A percentile compares a stretch with the other conserved stretches of the same genome.
Evolutionary conservation across 1,284 basidiomycete species (phyloP).

Genomic region (Xerocomus nothofagi): DNA sequence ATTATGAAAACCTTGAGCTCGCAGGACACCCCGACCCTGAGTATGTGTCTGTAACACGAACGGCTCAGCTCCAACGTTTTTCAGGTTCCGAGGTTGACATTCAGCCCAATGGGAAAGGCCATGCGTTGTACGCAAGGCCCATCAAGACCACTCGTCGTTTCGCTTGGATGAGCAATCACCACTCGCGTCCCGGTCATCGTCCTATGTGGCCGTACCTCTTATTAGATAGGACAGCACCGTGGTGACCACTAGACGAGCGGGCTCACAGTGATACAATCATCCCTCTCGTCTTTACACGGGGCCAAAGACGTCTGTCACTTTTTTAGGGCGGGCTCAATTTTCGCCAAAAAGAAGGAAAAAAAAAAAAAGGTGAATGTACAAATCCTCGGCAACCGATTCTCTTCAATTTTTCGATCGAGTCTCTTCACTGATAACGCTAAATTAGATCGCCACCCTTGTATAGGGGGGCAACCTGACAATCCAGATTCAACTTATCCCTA

Average conservation of each 20-base stretch:
- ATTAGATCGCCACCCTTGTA: not conserved
- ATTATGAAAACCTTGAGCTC: conserved; percentile 18
- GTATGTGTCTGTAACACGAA: conserved; percentile 9
- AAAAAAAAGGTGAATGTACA: not conserved
- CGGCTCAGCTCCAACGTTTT: not conserved
- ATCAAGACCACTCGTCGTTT: conserved; percentile 12
- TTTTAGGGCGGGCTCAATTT: not conserved
- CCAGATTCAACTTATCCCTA: not conserved
- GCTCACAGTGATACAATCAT: not conserved
- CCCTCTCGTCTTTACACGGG: not conserved
- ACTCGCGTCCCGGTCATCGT: not conserved
- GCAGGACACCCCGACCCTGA: conserved; percentile 27
- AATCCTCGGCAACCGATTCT: not conserved
- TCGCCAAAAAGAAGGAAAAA: not conserved
- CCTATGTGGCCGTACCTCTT: not conserved
- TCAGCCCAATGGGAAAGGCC: conserved; percentile 8
- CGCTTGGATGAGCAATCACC: not conserved
- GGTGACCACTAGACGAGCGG: not conserved
- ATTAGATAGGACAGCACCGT: not conserved
- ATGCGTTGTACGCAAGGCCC: conserved; percentile 15
- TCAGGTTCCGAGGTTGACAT: not conserved
- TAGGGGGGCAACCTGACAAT: not conserved
- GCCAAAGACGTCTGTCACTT: not conserved
- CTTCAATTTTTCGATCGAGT: not conserved
- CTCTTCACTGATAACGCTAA: too few relatives aligned